Evolutionary conservation across 257 asterid species (phyloP).

Genomic region (Oldenlandia corymbosa): DNA sequence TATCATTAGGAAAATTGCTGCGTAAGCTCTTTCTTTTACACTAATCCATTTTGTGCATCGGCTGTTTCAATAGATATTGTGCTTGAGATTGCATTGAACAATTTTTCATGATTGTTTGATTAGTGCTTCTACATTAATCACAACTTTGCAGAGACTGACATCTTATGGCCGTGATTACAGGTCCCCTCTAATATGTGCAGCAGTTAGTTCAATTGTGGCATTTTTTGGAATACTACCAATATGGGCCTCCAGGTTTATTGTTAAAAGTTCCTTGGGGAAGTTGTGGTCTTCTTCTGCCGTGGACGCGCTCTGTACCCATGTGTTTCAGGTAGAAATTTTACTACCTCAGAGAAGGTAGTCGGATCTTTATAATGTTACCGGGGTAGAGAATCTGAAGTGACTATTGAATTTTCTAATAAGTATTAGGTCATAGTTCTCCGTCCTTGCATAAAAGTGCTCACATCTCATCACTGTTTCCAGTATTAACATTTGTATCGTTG

Average conservation of each 20-base stretch:
- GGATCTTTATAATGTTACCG: background rate
- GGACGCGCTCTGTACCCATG: constrained; percentile 50
- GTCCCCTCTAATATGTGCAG: constrained; percentile 40
- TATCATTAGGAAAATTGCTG: constrained; percentile 55
- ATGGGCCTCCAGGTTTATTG: constrained; percentile 39
- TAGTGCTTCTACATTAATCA: background rate
- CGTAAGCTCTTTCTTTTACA: constrained; percentile 32
- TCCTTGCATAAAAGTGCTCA: background rate
- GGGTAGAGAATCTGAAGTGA: background rate
- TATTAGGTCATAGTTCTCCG: background rate
- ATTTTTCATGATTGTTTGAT: background rate
- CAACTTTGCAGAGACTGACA: background rate
- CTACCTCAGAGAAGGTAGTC: background rate
- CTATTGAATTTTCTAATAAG: background rate
- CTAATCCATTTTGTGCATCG: constrained; percentile 8
- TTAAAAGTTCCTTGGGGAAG: constrained; percentile 48
- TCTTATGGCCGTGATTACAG: constrained; percentile 28
- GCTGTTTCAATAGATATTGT: background rate
- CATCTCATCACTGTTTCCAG: background rate
- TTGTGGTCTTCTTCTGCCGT: constrained; percentile 68
- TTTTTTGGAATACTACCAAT: constrained; percentile 57
- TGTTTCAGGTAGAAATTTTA: constrained; percentile 51
- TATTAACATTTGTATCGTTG: background rate
- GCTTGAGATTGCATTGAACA: background rate
- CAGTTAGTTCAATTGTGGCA: constrained; percentile 53